Base-by-base conservation (phyloP, 495 filamentous ascomycete species). In the Tuber calosporum region DNA sequence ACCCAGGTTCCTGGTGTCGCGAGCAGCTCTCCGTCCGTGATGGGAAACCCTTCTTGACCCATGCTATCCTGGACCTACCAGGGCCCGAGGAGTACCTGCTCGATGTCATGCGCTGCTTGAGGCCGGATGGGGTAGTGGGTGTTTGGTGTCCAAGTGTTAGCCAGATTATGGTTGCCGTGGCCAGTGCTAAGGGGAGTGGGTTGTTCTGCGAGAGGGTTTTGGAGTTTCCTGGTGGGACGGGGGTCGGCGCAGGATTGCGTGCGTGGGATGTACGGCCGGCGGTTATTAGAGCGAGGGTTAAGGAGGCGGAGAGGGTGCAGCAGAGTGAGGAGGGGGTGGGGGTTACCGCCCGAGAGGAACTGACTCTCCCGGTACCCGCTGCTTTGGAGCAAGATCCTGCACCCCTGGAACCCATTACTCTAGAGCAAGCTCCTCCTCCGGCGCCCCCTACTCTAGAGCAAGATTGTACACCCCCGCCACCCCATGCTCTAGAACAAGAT, bases 101-200 rank as follows among this genome's bases (percentile, higher is more conserved):
- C 1, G 85, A 86, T 71, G 85, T 91, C 38, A 82, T 84, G 0
- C 82, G 85, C 19, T 85, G 88, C n/a, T 80, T 94, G 72, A 84
- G 85, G 36, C 82, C 84, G 0, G 85, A 91, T 81, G 92, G 90
- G 1, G 78, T 86, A 5, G 82, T 94, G 2, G 83, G 88, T 37
- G 87, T 92, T 26, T 94, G 92, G 80, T 88, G 87, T 81, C 92
- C 92, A 4, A 91, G 87, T 75, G 87, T 94, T 72, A 92, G 90
- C 8, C 92, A 94, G 82, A 91, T 94, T 72, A 86, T 84, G 45
- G 82, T 92, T 58, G 83, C 86, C 69, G 68, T 83, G 20, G 86
- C 90, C 42, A 87, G 84, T 62, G 76, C 83, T 17, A 76, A 86
- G 30, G 83, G 77, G 26, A 74, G 92, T 62, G 86, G 87, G 1